These are phyloP conservation scores for Penicillium sp. DNA, from an alignment of 2,329 filamentous ascomycete genomes.

Conservation along the genomic window DNA sequence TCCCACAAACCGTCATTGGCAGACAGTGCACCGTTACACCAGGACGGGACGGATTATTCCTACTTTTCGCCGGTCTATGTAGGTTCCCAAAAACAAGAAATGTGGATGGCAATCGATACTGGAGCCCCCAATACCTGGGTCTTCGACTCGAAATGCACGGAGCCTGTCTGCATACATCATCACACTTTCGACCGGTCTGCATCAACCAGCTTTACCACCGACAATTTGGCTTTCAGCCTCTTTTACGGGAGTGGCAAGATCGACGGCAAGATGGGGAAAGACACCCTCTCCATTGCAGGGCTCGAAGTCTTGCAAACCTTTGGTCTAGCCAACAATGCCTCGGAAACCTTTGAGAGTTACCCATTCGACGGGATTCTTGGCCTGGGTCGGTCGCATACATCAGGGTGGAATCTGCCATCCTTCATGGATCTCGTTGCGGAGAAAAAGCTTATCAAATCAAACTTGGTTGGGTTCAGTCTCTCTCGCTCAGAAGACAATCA, in stretches of 20 bases:
- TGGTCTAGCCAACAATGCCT: constrained; percentile 63
- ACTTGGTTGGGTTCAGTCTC: constrained; percentile 63
- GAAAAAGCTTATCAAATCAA: constrained; percentile 51
- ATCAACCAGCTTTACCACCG: constrained; percentile 54
- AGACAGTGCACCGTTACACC: constrained; percentile 45
- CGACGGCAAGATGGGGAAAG: constrained; percentile 55
- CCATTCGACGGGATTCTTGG: constrained; percentile 84
- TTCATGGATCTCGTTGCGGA: constrained; percentile 57
- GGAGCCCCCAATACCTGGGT: constrained; percentile 67
- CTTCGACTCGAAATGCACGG: constrained; percentile 62
- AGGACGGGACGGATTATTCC: constrained; percentile 48
- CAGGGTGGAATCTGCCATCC: constrained; percentile 47
- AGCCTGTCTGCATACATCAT: constrained; percentile 59
- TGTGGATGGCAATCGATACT: constrained; percentile 49
- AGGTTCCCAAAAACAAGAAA: constrained; percentile 43
- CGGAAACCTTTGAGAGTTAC: constrained; percentile 65
- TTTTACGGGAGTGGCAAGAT: constrained; percentile 71
- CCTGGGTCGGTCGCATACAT: constrained; percentile 55
- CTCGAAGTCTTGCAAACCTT: constrained; percentile 59
- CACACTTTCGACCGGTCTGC: constrained; percentile 58
- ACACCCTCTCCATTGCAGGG: constrained; percentile 59
- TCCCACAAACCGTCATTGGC: constrained; percentile 34
- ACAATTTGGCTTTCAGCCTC: constrained; percentile 50
- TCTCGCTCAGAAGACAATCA: constrained; percentile 56
- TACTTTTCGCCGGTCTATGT: constrained; percentile 47